These are phyloP conservation scores for Penicillium cosmopolitanum DNA, from an alignment of 495 filamentous ascomycete genomes.

Conservation along the genomic window DNA sequence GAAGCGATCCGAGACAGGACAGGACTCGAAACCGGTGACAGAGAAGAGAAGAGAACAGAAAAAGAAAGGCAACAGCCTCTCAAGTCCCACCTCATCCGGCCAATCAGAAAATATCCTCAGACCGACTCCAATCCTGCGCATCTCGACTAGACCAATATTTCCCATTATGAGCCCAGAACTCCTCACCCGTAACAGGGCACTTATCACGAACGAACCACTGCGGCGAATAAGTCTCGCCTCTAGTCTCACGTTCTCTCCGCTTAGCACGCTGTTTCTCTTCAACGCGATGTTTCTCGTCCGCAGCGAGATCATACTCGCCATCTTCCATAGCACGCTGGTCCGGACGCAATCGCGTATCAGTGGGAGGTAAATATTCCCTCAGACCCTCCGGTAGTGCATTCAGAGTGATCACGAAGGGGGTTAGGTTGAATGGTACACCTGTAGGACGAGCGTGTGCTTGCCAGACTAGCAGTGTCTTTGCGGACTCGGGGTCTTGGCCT, in stretches of 20 bases:
- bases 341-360: slow-evolving; percentile 85
- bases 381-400: slow-evolving; percentile 84
- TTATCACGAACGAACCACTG: slow-evolving; percentile 79
- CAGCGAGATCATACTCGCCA: slow-evolving; percentile 90
- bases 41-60: too few species aligned
- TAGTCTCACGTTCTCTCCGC: slow-evolving; percentile 70
- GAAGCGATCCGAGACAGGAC: too few species aligned
- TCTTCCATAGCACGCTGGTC: slow-evolving; percentile 99
- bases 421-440: slow-evolving; percentile 94
- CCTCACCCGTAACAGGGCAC: slow-evolving; percentile 82
- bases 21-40: too few species aligned
- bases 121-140: slow-evolving; percentile 53
- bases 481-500: slow-evolving; percentile 49
- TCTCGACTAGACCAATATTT: slow-evolving; percentile 78
- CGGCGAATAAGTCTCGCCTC: slow-evolving; percentile 79
- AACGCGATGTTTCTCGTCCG: slow-evolving; percentile 89
- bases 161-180: slow-evolving; percentile 86
- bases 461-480: slow-evolving; percentile 88
- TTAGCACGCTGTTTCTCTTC: slow-evolving; percentile 91
- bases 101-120: slow-evolving; percentile 66
- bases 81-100: too few species aligned
- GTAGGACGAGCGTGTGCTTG: slow-evolving; percentile 78
- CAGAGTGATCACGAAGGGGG: slow-evolving; percentile 91
- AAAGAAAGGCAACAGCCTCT: too few species aligned
- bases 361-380: slow-evolving; percentile 76